phyloP scores from a whole-genome alignment of 441 rosid species.

The Pelargonium myrrhifolium region DNA sequence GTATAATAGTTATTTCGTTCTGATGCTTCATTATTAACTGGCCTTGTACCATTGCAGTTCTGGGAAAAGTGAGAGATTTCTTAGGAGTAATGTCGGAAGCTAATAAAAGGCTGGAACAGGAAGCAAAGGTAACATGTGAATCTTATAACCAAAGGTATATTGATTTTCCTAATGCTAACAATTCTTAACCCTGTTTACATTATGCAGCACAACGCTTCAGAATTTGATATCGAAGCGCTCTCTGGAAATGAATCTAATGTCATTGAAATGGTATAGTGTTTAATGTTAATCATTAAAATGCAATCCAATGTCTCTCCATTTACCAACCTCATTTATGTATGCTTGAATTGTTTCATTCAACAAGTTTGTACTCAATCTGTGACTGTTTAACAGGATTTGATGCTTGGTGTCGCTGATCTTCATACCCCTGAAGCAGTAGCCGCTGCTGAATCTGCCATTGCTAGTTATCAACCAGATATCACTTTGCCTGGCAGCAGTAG shows the following conservation, averaged over 20 bases:
- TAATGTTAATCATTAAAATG: background rate
- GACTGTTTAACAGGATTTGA: background rate
- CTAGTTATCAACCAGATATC: constrained; percentile 29
- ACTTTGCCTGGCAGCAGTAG: constrained; percentile 25
- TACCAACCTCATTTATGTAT: too few species aligned
- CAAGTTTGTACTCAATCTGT: background rate
- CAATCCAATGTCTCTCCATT: too few species aligned
- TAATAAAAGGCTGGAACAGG: constrained; percentile 49
- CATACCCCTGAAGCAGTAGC: constrained; percentile 64
- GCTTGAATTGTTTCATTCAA: too few species aligned
- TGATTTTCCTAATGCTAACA: background rate
- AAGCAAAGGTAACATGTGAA: constrained; percentile 35
- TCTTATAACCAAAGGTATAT: background rate
- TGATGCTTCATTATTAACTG: background rate
- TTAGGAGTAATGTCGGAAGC: constrained; percentile 65
- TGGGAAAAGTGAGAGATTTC: constrained; percentile 65
- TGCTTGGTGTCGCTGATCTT: constrained; percentile 57
- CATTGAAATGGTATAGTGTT: constrained; percentile 54
- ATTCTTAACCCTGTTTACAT: background rate
- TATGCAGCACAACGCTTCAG: constrained; percentile 41
- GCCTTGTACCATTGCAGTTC: constrained; percentile 30
- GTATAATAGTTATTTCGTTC: background rate
- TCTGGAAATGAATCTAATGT: constrained; percentile 55
- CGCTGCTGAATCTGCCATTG: constrained; percentile 67
- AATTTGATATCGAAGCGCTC: constrained; percentile 55